phyloP scores from a whole-genome alignment of 2,329 filamentous ascomycete species.

The Tolypocladium cylindrosporum region DNA sequence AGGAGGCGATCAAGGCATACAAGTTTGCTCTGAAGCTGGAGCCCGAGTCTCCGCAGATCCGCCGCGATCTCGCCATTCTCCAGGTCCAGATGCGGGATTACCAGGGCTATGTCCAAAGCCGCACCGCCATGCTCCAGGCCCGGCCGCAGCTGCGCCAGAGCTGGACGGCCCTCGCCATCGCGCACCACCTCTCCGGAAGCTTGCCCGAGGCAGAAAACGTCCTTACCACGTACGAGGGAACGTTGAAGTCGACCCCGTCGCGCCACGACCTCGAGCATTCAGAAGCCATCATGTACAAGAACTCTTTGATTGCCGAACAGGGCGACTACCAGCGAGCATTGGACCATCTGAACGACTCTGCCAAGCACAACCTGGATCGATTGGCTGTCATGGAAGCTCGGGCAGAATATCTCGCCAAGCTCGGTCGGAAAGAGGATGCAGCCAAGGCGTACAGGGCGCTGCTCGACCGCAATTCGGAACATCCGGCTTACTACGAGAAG shows the following conservation, averaged over 20 bases:
- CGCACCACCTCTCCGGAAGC: constrained; percentile 83
- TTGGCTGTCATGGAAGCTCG: constrained; percentile 76
- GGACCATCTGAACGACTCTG: constrained; percentile 71
- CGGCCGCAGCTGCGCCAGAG: constrained; percentile 77
- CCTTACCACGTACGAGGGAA: constrained; percentile 85
- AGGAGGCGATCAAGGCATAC: constrained; percentile 98
- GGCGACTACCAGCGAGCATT: constrained; percentile 76
- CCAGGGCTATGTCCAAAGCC: constrained; percentile 82
- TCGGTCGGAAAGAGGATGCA: constrained; percentile 72
- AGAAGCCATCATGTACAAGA: constrained; percentile 92
- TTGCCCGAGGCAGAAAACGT: constrained; percentile 81
- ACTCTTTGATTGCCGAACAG: constrained; percentile 81
- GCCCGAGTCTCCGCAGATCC: constrained; percentile 89
- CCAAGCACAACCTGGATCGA: constrained; percentile 72
- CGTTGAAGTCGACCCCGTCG: constrained; percentile 69
- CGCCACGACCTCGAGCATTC: constrained; percentile 83
- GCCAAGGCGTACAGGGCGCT: constrained; percentile 71
- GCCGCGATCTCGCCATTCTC: constrained; percentile 83
- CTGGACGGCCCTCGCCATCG: constrained; percentile 95
- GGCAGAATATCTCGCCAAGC: constrained; percentile 71
- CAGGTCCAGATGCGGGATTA: constrained; percentile 97
- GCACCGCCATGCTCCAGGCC: constrained; percentile 77
- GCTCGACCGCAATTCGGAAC: constrained; percentile 80
- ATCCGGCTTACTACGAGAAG: constrained; percentile 74
- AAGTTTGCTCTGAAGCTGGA: constrained; percentile 89